phyloP scores from a whole-genome alignment of 768 basidiomycete species.

The Candolleomyces eurysporus region DNA sequence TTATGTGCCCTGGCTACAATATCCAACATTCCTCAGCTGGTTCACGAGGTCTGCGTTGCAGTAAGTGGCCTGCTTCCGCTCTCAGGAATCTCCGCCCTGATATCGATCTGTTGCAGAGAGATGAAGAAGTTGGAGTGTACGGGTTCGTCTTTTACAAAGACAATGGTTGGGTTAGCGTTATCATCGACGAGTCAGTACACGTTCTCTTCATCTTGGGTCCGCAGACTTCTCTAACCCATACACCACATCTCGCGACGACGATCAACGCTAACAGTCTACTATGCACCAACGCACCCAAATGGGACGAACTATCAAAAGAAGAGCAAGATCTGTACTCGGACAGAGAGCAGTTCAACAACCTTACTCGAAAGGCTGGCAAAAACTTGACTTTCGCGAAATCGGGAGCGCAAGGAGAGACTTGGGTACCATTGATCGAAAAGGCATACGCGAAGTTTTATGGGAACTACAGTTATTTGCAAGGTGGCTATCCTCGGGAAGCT shows the following conservation, averaged over 20 bases:
- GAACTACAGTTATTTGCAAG: conserved; percentile 41
- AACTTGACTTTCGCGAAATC: conserved; percentile 50
- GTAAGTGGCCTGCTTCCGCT: conserved; percentile 15
- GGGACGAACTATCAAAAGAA: conserved; percentile 39
- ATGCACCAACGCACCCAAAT: conserved; percentile 49
- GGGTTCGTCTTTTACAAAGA: conserved; percentile 59
- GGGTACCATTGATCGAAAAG: conserved; percentile 59
- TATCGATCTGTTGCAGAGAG: conserved; percentile 29
- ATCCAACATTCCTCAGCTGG: conserved; percentile 38
- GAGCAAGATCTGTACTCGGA: conserved; percentile 50
- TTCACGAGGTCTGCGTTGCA: conserved; percentile 48
- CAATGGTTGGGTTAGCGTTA: conserved; percentile 47
- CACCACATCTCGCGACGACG: background rate
- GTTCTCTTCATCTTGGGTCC: background rate
- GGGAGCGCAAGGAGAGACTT: conserved; percentile 48
- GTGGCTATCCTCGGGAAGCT: conserved; percentile 45
- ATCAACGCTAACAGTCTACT: conserved; percentile 36
- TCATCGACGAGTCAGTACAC: conserved; percentile 53
- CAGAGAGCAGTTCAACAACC: conserved; percentile 42
- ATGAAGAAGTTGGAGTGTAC: conserved; percentile 54
- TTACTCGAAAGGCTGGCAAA: conserved; percentile 46
- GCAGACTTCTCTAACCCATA: background rate
- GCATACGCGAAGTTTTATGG: conserved; percentile 59
- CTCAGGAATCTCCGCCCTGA: background rate
- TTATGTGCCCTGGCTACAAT: conserved; percentile 50